These are phyloP conservation scores for Debaryomyces robertsiae DNA, from an alignment of 1,139 yeast species.

Conservation along the genomic window DNA sequence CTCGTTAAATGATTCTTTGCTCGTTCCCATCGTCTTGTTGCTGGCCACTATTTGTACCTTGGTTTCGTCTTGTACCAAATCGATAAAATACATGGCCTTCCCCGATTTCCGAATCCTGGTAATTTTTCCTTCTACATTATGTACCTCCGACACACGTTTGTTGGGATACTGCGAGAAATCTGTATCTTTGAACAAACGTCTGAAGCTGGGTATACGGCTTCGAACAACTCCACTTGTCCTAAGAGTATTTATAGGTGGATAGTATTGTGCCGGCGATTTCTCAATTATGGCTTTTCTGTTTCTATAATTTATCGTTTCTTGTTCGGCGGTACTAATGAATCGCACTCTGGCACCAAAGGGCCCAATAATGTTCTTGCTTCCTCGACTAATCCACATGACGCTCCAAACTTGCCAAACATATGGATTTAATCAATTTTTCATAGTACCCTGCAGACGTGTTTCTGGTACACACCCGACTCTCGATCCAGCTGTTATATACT, in stretches of 20 bases:
- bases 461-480: neutral
- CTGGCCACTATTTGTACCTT: conserved; percentile 65
- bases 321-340: conserved; percentile 5
- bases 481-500: no score
- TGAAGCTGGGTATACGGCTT: conserved; percentile 23
- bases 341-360: neutral
- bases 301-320: conserved; percentile 10
- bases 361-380: neutral
- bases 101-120: conserved; percentile 61
- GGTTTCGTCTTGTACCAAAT: conserved; percentile 58
- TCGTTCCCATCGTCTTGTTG: conserved; percentile 46
- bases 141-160: conserved; percentile 18
- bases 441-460: conserved; percentile 6
- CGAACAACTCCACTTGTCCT: conserved; percentile 12
- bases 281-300: conserved; percentile 11
- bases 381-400: conserved; percentile 3
- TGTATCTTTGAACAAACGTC: conserved; percentile 18
- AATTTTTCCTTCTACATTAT: conserved; percentile 57
- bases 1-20: conserved; percentile 46
- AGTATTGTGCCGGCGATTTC: conserved; percentile 14
- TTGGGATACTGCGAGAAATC: conserved; percentile 23
- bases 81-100: conserved; percentile 67
- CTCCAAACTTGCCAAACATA: neutral
- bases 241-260: conserved; percentile 23
- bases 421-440: conserved; percentile 5